Evolutionary conservation across 345 rosid genomes (phyloP).

Genomic region (Brassica carinata): DNA sequence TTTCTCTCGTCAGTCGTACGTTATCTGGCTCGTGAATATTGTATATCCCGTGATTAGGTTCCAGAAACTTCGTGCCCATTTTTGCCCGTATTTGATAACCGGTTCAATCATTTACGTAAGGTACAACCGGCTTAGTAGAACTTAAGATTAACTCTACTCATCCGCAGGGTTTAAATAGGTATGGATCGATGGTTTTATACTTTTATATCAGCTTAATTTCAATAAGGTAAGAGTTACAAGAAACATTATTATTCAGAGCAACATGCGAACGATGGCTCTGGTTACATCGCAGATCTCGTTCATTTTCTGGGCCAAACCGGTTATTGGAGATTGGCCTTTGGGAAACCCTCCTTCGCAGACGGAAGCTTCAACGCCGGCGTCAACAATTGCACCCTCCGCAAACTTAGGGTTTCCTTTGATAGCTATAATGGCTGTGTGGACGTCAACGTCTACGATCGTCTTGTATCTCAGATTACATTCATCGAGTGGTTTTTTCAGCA

Average conservation of each 20-base stretch:
- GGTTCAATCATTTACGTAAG: not conserved
- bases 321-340: slow-evolving; percentile 36
- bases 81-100: not conserved
- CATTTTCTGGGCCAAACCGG: slow-evolving; percentile 35
- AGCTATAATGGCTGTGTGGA: slow-evolving; percentile 41
- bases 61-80: slow-evolving; percentile 23
- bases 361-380: slow-evolving; percentile 39
- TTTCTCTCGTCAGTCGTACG: slow-evolving; percentile 22
- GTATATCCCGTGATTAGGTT: slow-evolving; percentile 34
- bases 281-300: slow-evolving; percentile 38
- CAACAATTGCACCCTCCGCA: slow-evolving; percentile 31
- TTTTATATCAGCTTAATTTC: not conserved
- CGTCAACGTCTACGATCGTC: slow-evolving; percentile 41
- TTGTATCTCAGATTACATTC: slow-evolving; percentile 43
- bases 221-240: not conserved
- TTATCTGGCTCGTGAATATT: slow-evolving; percentile 33
- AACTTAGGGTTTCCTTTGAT: slow-evolving; percentile 45
- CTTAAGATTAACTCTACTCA: not conserved
- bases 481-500: slow-evolving; percentile 35
- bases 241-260: slow-evolving; percentile 6
- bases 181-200: not conserved
- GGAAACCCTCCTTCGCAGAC: slow-evolving; percentile 35
- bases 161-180: not conserved
- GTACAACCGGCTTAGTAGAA: not conserved
- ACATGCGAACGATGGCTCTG: slow-evolving; percentile 40